These are phyloP conservation scores for Nannochloropsis salina DNA, from an alignment of 108 stramenopile species.

Conservation along the genomic window DNA sequence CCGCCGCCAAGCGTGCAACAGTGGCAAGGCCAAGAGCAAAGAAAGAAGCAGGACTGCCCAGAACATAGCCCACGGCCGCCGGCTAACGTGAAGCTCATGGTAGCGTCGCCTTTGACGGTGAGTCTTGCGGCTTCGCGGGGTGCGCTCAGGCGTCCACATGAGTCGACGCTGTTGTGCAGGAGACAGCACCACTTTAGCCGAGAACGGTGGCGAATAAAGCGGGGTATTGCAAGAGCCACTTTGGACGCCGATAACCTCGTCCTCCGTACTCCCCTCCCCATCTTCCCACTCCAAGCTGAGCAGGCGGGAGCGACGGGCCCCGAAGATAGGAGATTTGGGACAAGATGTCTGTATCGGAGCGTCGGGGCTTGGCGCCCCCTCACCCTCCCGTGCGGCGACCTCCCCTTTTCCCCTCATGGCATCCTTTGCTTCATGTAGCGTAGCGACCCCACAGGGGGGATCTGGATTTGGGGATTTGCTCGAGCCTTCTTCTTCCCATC, in stretches of 20 bases:
- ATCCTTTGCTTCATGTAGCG: background rate
- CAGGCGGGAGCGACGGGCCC: background rate
- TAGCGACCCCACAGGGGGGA: background rate
- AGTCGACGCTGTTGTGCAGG: slow-evolving; percentile 15
- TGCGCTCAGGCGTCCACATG: background rate
- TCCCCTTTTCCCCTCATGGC: background rate
- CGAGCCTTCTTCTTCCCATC: background rate
- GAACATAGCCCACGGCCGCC: slow-evolving; percentile 1
- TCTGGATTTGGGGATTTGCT: background rate
- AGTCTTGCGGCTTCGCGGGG: background rate
- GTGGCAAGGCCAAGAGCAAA: background rate
- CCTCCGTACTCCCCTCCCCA: background rate
- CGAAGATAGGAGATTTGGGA: too few species aligned
- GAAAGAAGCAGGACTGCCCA: background rate
- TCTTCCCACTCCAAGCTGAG: background rate
- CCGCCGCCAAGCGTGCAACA: background rate
- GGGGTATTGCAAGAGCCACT: background rate
- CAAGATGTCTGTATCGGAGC: too few species aligned
- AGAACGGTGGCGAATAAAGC: slow-evolving; percentile 16
- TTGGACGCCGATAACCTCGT: background rate
- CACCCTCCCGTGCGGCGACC: background rate
- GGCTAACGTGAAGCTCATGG: background rate
- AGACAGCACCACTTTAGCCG: background rate
- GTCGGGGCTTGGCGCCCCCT: background rate
- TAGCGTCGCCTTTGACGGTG: background rate